Conservation (phyloP, 169 alveolate species). For the Cryptosporidium bovis region DNA sequence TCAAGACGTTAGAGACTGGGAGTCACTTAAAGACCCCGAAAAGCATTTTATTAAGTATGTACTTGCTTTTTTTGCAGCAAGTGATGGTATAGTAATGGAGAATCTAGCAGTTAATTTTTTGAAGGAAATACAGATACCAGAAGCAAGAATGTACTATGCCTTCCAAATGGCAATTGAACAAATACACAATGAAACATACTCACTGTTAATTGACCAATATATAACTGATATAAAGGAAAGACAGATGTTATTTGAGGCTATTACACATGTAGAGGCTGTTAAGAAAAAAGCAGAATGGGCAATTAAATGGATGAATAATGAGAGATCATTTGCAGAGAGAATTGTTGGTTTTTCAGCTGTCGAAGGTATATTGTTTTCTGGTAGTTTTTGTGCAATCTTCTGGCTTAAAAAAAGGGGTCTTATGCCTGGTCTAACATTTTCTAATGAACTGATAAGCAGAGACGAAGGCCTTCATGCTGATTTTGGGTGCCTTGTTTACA, state of each 20-base stretch:
- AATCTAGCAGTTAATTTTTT: slow-evolving; percentile 94
- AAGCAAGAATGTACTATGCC: slow-evolving; percentile 97
- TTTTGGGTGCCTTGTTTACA: slow-evolving; percentile 96
- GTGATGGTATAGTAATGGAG: slow-evolving; percentile 99
- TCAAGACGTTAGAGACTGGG: slow-evolving; percentile 96
- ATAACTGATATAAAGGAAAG: slow-evolving; percentile 93
- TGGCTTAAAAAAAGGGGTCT: slow-evolving; percentile 98
- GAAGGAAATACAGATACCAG: slow-evolving; percentile 95
- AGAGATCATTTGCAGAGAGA: slow-evolving; percentile 95
- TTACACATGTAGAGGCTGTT: slow-evolving; percentile 92
- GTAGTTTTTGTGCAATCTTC: slow-evolving; percentile 97
- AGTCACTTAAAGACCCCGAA: slow-evolving; percentile 87
- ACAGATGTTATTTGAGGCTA: slow-evolving; percentile 93
- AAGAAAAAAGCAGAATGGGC: slow-evolving; percentile 97
- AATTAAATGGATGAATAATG: slow-evolving; percentile 94
- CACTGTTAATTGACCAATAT: slow-evolving; percentile 88
- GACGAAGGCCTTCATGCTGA: slow-evolving; percentile 99
- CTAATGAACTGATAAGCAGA: slow-evolving; percentile 96
- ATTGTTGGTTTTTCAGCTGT: slow-evolving; percentile 89
- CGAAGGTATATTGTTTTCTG: slow-evolving; percentile 98
- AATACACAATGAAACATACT: slow-evolving; percentile 98
- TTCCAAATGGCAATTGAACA: slow-evolving; percentile 98
- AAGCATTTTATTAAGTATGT: slow-evolving; percentile 94
- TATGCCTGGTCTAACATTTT: slow-evolving; percentile 96
- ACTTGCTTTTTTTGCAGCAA: slow-evolving; percentile 97